Evolutionary conservation across 2,329 filamentous ascomycete species (phyloP), one percentile per base, ranked within the genome.

Genomic region (Fusarium odoratissimum): DNA sequence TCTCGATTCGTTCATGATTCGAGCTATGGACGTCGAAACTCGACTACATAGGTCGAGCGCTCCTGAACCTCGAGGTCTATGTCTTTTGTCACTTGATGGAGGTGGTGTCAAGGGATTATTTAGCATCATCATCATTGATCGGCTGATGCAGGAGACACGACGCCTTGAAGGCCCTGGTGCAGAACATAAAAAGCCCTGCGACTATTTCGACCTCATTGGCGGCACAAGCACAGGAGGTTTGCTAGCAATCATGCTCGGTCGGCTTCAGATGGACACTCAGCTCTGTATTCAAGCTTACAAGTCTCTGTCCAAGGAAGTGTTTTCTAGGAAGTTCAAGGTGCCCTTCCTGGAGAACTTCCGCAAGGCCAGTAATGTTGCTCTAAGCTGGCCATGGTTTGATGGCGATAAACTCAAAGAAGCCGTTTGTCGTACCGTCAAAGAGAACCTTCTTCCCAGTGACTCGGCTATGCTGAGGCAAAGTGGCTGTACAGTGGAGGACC

Each of bases 271-370:
- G 51, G 51, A 55, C 25, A 55, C 51, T 31, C 51, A 31, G 14
- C 37, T 55, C n/a, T 55, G 51, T 55, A 55, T 55, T 31, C 51
- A 55, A 42, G 37, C 51, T 14, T 55, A 55, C 37, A 55, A 31
- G 25, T 42, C 51, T 5, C 51, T 55, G 16, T 55, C 51, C 51
- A 23, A 42, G 37, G 51, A 55, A 42, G 51, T 55, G 21, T 55
- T 55, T 41, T 40, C 51, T 30, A 55, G 37, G 21, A 55, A 44
- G 13, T 55, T 55, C 37, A 55, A 42, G 14, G 2, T 55, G 8
- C 25, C 51, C 25, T 19, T 30, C 51, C 25, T 55, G 11, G 51
- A 55, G 28, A 31, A 5, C 25, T n/a, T 55, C 19, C 51, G 51
- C 35, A 55, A 55, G 16, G 37, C 37, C 21, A 55, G 51, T 21